Conservation (phyloP, 83 land plant genomes). For the Thuja plicata region DNA sequence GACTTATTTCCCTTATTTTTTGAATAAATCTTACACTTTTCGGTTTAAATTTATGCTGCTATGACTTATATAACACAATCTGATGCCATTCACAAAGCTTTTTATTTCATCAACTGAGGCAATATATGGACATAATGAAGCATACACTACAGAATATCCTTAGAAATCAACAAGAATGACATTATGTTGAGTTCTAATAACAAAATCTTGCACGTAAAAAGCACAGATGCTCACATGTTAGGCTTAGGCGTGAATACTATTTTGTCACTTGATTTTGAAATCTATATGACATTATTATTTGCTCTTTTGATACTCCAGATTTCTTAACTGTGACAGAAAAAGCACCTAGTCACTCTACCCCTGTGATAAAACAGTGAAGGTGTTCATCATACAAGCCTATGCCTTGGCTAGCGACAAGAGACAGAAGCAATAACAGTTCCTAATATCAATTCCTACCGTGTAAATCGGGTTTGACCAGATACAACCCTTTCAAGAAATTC, state of each 20-base stretch:
- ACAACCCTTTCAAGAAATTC: background rate
- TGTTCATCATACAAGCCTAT: background rate
- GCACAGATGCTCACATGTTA: background rate
- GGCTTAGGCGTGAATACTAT: background rate
- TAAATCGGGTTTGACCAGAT: background rate
- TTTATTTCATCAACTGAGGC: background rate
- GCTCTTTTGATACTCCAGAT: background rate
- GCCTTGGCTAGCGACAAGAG: too few species aligned
- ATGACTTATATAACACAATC: background rate
- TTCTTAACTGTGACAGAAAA: background rate
- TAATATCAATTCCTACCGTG: background rate
- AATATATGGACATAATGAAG: background rate
- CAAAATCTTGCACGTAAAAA: background rate
- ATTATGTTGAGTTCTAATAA: background rate
- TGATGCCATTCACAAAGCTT: background rate
- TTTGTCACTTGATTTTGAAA: background rate
- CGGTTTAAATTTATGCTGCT: too few species aligned
- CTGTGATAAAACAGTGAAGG: background rate
- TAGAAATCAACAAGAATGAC: background rate
- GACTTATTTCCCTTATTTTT: too few species aligned
- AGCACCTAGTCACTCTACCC: background rate
- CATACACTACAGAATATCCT: too few species aligned
- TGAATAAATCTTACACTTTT: too few species aligned
- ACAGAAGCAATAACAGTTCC: background rate
- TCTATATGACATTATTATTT: background rate